Conservation (phyloP, 768 basidiomycete species). For the Russula foetens region DNA sequence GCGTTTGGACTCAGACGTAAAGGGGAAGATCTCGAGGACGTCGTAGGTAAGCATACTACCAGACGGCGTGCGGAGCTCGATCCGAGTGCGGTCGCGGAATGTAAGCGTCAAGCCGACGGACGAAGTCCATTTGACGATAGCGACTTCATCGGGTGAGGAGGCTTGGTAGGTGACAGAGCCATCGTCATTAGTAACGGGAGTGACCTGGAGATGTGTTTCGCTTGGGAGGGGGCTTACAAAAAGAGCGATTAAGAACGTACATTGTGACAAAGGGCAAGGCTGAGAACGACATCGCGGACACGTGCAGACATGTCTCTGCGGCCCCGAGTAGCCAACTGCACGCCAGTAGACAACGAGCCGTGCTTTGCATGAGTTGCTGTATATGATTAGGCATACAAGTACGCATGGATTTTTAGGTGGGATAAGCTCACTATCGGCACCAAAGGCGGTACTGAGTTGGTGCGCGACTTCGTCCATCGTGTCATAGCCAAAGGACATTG, state of each 20-base stretch:
- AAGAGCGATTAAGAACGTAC: conserved; percentile 36
- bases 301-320: conserved; percentile 92
- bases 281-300: conserved; percentile 85
- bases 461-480: conserved; percentile 99
- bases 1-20: conserved; percentile 97
- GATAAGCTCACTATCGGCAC: conserved; percentile 44
- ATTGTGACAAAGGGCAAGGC: conserved; percentile 94
- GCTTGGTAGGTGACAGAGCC: conserved; percentile 95
- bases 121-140: conserved; percentile 95
- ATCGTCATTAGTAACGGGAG: conserved; percentile 91
- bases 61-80: conserved; percentile 69
- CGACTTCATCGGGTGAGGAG: conserved; percentile 97
- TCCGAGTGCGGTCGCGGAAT: conserved; percentile 84
- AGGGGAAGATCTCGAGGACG: conserved; percentile 92
- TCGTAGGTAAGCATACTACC: conserved; percentile 65
- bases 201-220: conserved; percentile 53
- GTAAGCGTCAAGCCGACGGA: conserved; percentile 87
- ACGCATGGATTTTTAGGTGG: not conserved
- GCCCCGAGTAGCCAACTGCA: conserved; percentile 77
- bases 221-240: not conserved
- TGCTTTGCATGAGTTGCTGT: conserved; percentile 36
- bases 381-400: not conserved
- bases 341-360: conserved; percentile 62
- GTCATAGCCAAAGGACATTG: conserved; percentile 92
- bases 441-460: conserved; percentile 83